These are phyloP conservation scores for Psophocarpus tetragonolobus DNA, from an alignment of 306 rosid species.

Conservation along the genomic window DNA sequence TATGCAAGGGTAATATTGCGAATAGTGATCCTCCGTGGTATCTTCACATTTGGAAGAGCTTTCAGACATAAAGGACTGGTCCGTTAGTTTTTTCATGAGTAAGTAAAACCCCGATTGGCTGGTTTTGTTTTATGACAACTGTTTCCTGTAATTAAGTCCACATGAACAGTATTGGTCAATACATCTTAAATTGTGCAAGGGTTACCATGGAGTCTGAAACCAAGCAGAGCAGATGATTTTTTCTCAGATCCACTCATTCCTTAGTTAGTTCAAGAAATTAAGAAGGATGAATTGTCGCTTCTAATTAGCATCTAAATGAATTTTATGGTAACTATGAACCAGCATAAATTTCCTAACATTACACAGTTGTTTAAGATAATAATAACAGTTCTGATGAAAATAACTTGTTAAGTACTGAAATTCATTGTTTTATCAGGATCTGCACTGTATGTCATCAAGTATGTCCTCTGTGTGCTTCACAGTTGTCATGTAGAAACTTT, in stretches of 20 bases:
- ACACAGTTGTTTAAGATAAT: neutral
- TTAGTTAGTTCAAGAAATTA: neutral
- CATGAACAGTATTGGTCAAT: neutral
- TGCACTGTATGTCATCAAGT: conserved; percentile 45
- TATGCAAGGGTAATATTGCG: no score
- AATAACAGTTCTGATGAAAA: neutral
- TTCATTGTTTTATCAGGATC: neutral
- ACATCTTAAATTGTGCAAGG: no score
- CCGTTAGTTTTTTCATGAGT: neutral
- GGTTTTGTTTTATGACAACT: neutral
- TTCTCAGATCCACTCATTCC: neutral
- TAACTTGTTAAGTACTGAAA: neutral
- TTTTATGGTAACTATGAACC: neutral
- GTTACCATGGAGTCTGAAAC: no score
- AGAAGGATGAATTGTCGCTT: neutral
- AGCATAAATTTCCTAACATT: neutral
- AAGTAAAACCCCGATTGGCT: neutral
- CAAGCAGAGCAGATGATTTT: neutral
- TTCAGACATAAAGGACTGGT: no score
- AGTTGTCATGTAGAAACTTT: conserved; percentile 62
- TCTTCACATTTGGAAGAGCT: no score
- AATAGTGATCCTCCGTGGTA: no score
- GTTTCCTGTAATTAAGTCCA: conserved; percentile 47
- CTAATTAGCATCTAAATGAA: neutral
- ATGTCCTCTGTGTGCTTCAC: conserved; percentile 40